A percentile compares a stretch with the other conserved stretches of the same genome.
phyloP scores from a whole-genome alignment of 768 basidiomycete species.

The Tricholoma furcatifolium region DNA sequence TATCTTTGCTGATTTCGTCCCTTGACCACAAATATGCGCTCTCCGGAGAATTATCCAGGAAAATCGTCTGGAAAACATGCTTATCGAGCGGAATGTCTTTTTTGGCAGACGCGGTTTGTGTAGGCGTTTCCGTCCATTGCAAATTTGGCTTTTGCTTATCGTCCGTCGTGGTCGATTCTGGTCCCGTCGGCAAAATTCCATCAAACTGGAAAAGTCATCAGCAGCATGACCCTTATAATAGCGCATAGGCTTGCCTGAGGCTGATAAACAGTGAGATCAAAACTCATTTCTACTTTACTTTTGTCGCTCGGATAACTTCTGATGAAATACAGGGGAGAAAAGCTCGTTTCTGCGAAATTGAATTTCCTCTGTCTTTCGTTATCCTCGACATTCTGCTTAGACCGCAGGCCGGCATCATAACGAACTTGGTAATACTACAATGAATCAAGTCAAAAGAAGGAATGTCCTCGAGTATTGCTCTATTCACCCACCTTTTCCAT shows the following conservation, averaged over 20 bases:
- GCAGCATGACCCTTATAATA: too few relatives aligned
- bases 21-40: conserved; percentile 41
- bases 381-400: conserved; percentile 24
- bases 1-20: conserved; percentile 35
- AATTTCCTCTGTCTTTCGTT: conserved; percentile 25
- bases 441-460: neutral
- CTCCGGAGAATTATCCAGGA: conserved; percentile 39
- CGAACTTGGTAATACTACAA: conserved; percentile 38
- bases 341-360: conserved; percentile 37
- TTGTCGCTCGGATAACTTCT: conserved; percentile 41
- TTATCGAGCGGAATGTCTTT: conserved; percentile 30
- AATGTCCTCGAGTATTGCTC: neutral
- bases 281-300: conserved; percentile 51
- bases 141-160: conserved; percentile 2
- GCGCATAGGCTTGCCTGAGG: conserved; percentile 38
- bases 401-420: conserved; percentile 32
- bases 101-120: conserved; percentile 1
- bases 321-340: conserved; percentile 46
- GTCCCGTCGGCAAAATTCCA: conserved; percentile 19
- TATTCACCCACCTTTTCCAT: conserved; percentile 39
- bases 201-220: conserved; percentile 19
- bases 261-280: conserved; percentile 48
- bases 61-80: conserved; percentile 53
- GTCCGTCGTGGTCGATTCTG: neutral
- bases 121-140: too few relatives aligned